phyloP scores from a whole-genome alignment of 495 filamentous ascomycete species.

The Emericellopsis terricola region DNA sequence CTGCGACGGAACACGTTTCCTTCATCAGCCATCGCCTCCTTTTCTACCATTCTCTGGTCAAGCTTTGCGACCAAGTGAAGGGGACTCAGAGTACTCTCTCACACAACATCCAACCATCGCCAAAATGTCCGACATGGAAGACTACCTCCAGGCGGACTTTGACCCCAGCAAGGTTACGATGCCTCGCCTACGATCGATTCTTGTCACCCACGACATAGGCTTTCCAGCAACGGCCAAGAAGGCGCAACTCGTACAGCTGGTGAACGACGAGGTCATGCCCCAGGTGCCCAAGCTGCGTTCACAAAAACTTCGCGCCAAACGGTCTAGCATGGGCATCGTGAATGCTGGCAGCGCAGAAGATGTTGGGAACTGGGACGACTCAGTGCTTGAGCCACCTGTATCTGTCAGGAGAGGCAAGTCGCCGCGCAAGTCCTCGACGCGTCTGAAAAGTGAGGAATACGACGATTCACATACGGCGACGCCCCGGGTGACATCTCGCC shows the following conservation, averaged over 20 bases:
- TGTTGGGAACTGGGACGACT: conserved; percentile 17
- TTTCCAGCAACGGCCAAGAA: conserved; percentile 80
- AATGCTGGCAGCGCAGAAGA: conserved; percentile 44
- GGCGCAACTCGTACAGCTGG: conserved; percentile 63
- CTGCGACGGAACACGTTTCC: too few relatives aligned
- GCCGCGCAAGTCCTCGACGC: conserved; percentile 25
- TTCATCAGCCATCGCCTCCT: too few relatives aligned
- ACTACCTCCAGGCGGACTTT: conserved; percentile 72
- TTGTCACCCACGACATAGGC: conserved; percentile 66
- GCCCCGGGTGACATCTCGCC: too few relatives aligned
- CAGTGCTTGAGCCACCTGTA: conserved; percentile 25
- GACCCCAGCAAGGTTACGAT: conserved; percentile 71
- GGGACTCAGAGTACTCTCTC: background rate
- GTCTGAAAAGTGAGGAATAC: conserved; percentile 28
- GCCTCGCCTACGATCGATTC: conserved; percentile 69
- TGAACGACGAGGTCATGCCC: conserved; percentile 62
- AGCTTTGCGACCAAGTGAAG: background rate
- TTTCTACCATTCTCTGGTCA: background rate
- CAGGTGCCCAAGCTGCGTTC: conserved; percentile 56
- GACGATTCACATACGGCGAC: conserved; percentile 21
- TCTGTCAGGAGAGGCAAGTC: conserved; percentile 22
- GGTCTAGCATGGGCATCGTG: conserved; percentile 70
- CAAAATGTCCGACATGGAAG: conserved; percentile 47
- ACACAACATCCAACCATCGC: too few relatives aligned
- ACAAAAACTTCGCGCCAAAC: conserved; percentile 55